Evolutionary conservation across 2,329 filamentous ascomycete genomes (phyloP), one percentile per base, ranked within the genome.

Genomic region (Pseudogymnoascus sp.): DNA sequence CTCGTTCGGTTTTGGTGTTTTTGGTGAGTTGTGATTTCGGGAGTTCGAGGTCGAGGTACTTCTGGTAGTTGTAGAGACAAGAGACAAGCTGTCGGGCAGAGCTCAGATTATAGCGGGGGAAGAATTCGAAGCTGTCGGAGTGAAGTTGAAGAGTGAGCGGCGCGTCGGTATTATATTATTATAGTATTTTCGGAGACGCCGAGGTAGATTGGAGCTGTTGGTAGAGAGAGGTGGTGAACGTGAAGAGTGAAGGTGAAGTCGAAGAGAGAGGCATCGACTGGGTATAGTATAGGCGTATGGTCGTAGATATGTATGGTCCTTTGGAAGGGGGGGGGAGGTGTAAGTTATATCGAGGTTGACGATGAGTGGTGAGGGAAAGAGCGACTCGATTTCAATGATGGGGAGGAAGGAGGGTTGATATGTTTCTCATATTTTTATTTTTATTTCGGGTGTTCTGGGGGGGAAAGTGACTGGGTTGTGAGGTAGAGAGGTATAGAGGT

Each of bases 401-500:
- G 40, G 40, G 40, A 45, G 40, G 40, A 45, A 6, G 40, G 40
- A 45, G 40, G 40, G 40, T 45, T 45, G 40, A 45, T 45, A 45
- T 45, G 40, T 45, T 45, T 45, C 40, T 45, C 40, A 45, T 45
- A 45, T 45, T 45, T 45, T 45, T 45, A 45, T 45, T 45, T 45
- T 45, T 45, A 45, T 45, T 45, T 27, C 40, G 21, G 21, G 21
- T 45, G 21, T 42, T 27, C 40, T 45, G 40, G 40, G 40, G 40
- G 21, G 40, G 40, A 12, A 6, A 18, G 18, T 42, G 39, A 42
- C 39, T 7, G 39, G 39, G 39, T 42, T 15, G 37, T 39, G 18
- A 6, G 18, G 37, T 39, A n/a, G 37, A 39, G 37, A 39, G 37
- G n/a, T n/a, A n/a, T n/a, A n/a, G n/a, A n/a, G n/a, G n/a, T n/a